Base-by-base conservation (phyloP, 2,329 filamentous ascomycete species). In the Apiospora saccharicola region DNA sequence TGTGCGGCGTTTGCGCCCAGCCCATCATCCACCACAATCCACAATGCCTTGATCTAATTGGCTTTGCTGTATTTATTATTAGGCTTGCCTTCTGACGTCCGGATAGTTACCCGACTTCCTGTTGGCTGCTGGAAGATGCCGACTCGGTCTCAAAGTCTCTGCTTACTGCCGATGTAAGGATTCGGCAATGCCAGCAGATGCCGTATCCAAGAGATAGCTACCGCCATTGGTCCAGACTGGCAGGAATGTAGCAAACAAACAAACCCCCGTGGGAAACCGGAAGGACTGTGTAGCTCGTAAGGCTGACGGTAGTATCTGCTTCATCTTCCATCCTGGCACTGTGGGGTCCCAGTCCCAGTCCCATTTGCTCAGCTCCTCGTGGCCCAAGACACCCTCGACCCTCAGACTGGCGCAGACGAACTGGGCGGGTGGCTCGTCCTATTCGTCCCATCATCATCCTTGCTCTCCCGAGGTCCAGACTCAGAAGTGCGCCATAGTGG, bases 401-500 rank as follows among this genome's bases (percentile, higher is more conserved):
- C 4, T 41, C 37, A 10, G 6, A 41, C 37, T 41, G 37, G 37
- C 37, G 37, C 37, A 41, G 37, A 10, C 8, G 37, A 41, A 41
- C 37, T 41, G 37, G 37, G 51, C 49, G 49, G 49, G 43, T 44
- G 46, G 46, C 16, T 47, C 19, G 1, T 57, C 24, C 51, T 3
- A 57, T 57, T 30, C 51, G 51, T 30, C 51, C 51, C 51, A 57
- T 57, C 26, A 30, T 53, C 24, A 53, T 22, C 57, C 34, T 41
- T 10, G 57, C 57, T 37, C 30, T 12, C 16, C 30, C 53, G 16
- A 37, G 30, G 26, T 34, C 53, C 14, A 61, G 53, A 41, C 37
- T 8, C 37, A 61, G 53, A 34, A 34, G 49, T 53, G 53, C 53
- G 53, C 53, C 30, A 64, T 41, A n/a, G 57, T 64, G 57, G 57